Base-by-base conservation (phyloP, 805 yeast genomes). In the Candida pseudoglaebosa region DNA sequence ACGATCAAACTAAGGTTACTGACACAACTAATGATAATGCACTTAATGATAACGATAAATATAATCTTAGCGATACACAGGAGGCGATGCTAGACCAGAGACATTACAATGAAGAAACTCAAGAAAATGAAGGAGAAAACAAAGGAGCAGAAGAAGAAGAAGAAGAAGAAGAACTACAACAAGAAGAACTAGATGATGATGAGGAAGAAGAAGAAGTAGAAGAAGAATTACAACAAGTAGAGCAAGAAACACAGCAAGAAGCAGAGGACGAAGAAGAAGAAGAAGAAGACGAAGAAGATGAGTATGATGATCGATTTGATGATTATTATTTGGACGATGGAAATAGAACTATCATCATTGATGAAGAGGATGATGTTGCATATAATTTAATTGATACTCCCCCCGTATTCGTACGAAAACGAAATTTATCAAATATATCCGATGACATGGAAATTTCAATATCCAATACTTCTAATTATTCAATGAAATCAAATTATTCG, bases 401-500 rank as follows among this genome's bases (percentile, higher is more conserved):
- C 5, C 35, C 35, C 10, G 14, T 32, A 14, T 32, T 32, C 16
- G 15, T 32, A 16, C 9, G 35, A 32, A 32, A 32, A 32, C 35
- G 35, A 7, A 18, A 32, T 21, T 7, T 14, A 10, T 16, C 35
- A 10, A 21, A 32, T 19, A 22, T 22, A 8, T 22, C 26, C 12
- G 35, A 32, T 8, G 35, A 32, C 15, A 32, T 32, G 35, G 35
- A 32, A 21, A 32, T 32, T 8, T 8, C 35, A 7, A 22, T 22
- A 22, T n/a, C 15, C 9, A 32, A 32, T 32, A 32, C 26, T 14
- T 17, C 35, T 6, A 32, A n/a, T n/a, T 32, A 32, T 21, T 32
- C 35, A 16, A 29, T 49, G 24, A 58, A 65, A 41, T 59, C 61
- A 32, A 56, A 63, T 18, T 54, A 52, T n/a, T 58, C 65, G 13